Evolutionary conservation across 306 rosid genomes (phyloP).

Genomic region (Castanea sativa): DNA sequence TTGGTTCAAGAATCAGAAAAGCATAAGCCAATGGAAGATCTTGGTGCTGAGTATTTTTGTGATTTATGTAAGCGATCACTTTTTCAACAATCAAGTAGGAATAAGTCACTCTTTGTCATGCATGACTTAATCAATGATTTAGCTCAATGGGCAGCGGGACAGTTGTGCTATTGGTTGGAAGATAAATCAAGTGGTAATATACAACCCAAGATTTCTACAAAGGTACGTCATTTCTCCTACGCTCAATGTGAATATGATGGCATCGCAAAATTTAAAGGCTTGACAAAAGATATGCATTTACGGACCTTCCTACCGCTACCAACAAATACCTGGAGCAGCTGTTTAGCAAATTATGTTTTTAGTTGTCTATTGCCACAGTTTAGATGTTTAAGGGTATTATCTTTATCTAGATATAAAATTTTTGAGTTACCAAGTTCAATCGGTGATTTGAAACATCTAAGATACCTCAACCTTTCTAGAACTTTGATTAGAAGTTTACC

Average conservation of each 20-base stretch:
- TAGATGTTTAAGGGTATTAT: not conserved
- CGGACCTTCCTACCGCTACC: constrained; percentile 52
- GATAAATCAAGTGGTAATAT: fast-evolving
- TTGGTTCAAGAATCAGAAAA: not conserved
- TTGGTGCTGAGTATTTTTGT: not conserved
- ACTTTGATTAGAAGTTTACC: fast-evolving
- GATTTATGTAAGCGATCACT: not conserved
- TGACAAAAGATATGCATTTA: constrained; percentile 15
- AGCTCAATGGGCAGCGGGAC: not conserved
- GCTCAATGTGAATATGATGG: fast-evolving
- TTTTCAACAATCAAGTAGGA: not conserved
- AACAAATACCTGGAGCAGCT: constrained; percentile 6
- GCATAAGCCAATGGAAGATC: not conserved
- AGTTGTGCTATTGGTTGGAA: fast-evolving
- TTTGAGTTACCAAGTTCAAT: not conserved
- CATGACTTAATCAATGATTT: constrained; percentile 14
- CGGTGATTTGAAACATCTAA: not conserved
- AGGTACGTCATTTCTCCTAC: not conserved
- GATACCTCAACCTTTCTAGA: not conserved
- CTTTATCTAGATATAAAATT: not conserved
- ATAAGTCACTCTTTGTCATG: not conserved
- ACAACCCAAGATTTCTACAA: not conserved
- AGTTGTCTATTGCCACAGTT: not conserved
- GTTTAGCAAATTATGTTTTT: not conserved
- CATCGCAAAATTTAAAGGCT: not conserved